These are phyloP conservation scores for Blepharisma japonicum DNA, from an alignment of 73 alveolate species.

Conservation along the genomic window DNA sequence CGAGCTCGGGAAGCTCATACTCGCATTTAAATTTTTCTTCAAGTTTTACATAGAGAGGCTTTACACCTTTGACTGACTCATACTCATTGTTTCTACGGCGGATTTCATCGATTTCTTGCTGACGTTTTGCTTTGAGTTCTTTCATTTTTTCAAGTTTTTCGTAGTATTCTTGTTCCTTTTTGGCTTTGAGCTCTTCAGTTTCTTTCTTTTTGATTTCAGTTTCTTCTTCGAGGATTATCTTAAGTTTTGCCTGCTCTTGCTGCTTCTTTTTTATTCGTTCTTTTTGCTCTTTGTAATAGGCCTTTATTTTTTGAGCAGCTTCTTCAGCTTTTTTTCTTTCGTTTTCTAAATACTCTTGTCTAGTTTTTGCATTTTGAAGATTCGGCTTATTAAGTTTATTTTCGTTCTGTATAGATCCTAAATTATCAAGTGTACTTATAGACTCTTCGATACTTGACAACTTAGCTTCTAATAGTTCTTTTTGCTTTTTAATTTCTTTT, in stretches of 20 bases:
- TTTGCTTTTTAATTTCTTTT: not conserved
- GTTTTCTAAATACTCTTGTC: not conserved
- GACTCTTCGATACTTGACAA: not conserved
- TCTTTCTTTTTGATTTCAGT: not conserved
- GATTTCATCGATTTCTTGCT: not conserved
- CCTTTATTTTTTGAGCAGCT: not conserved
- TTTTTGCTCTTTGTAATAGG: not conserved
- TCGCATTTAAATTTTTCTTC: slow-evolving; percentile 14
- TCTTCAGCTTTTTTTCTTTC: slow-evolving; percentile 8
- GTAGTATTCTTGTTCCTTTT: not conserved
- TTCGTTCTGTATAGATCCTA: not conserved
- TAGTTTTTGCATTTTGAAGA: not conserved
- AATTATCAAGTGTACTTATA: not conserved
- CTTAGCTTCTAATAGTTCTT: not conserved
- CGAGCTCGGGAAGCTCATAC: not conserved
- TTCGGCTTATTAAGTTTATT: not conserved
- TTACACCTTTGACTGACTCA: not conserved
- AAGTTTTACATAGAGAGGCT: slow-evolving; percentile 23
- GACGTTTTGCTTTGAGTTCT: not conserved
- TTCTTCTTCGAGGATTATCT: not conserved
- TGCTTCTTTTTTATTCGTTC: not conserved
- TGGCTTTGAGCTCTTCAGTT: not conserved
- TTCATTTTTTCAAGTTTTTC: not conserved
- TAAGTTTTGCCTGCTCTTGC: not conserved
- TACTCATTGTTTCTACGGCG: not conserved